These are phyloP conservation scores for Suillus subluteus DNA, from an alignment of 768 basidiomycete genomes.

Conservation along the genomic window DNA sequence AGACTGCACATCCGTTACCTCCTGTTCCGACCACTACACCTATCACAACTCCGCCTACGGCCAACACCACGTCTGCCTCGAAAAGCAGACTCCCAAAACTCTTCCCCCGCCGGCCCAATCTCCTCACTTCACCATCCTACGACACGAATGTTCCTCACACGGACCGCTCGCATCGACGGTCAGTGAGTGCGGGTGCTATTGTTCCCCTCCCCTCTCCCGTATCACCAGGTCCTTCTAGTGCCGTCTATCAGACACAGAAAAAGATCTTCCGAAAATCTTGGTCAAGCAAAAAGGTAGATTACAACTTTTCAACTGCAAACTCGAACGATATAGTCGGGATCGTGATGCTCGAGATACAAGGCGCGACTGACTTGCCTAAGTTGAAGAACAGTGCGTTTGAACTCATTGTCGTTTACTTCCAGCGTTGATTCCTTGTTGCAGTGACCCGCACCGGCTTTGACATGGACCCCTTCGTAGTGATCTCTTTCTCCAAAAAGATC, in stretches of 20 bases:
- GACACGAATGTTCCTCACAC: slow-evolving; percentile 29
- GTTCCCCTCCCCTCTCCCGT: slow-evolving; percentile 3
- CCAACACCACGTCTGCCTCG: slow-evolving; percentile 14
- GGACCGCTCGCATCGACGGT: slow-evolving; percentile 33
- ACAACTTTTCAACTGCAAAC: slow-evolving; percentile 67
- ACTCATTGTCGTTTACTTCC: background rate
- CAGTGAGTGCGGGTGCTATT: slow-evolving; percentile 34
- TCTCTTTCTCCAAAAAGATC: slow-evolving; percentile 96
- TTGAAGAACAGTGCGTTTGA: slow-evolving; percentile 78
- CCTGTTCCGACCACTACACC: slow-evolving; percentile 25
- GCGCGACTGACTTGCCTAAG: slow-evolving; percentile 82
- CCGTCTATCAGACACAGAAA: slow-evolving; percentile 26
- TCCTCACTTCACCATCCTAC: slow-evolving; percentile 35
- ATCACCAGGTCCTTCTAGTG: slow-evolving; percentile 8
- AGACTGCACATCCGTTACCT: slow-evolving; percentile 21
- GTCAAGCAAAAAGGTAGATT: slow-evolving; percentile 44
- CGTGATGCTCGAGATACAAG: slow-evolving; percentile 90
- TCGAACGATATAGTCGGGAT: slow-evolving; percentile 81
- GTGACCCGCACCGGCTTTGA: slow-evolving; percentile 91
- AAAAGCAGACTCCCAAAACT: slow-evolving; percentile 37
- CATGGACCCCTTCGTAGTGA: slow-evolving; percentile 97
- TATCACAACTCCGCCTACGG: slow-evolving; percentile 28
- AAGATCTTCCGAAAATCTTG: slow-evolving; percentile 45
- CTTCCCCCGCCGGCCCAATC: slow-evolving; percentile 38
- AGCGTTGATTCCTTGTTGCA: slow-evolving; percentile 28